Conservation (phyloP, 2,329 filamentous ascomycete species). For the Alternaria triticimaculans region DNA sequence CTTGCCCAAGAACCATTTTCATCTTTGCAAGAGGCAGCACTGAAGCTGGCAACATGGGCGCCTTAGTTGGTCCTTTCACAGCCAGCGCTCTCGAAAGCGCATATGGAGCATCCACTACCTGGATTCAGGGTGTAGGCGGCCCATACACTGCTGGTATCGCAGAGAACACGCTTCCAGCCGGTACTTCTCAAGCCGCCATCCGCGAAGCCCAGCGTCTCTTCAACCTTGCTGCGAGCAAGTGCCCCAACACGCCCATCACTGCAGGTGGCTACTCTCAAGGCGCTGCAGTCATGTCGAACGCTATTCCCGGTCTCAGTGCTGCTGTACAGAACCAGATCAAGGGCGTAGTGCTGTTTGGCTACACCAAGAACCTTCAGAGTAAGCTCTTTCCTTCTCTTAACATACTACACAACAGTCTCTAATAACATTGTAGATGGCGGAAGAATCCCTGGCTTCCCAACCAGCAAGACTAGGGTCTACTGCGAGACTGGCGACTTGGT, state of each 20-base stretch:
- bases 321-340: conserved; percentile 38
- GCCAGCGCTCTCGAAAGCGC: conserved; percentile 18
- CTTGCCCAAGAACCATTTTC: conserved; percentile 27
- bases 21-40: conserved; percentile 26
- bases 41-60: conserved; percentile 28
- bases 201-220: conserved; percentile 41
- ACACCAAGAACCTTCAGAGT: conserved; percentile 47
- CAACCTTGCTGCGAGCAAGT: conserved; percentile 43
- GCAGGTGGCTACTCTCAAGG: conserved; percentile 51
- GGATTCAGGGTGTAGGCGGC: conserved; percentile 37
- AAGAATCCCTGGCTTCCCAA: conserved; percentile 42
- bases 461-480: conserved; percentile 39
- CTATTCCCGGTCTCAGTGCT: conserved; percentile 34
- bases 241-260: conserved; percentile 46
- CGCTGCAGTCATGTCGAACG: conserved; percentile 43
- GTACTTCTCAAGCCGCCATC: conserved; percentile 41
- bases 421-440: conserved; percentile 22
- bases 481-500: conserved; percentile 43
- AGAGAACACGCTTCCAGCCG: conserved; percentile 40
- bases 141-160: conserved; percentile 43
- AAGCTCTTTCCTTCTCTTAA: neutral
- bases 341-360: conserved; percentile 47
- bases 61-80: conserved; percentile 8
- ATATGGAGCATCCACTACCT: conserved; percentile 18
- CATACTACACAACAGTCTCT: neutral